Percentiles rank a stretch among this genome's conserved stretches.
Evolutionary conservation across 2,329 filamentous ascomycete genomes (phyloP).

Genomic region (Cyphellophora europaea): DNA sequence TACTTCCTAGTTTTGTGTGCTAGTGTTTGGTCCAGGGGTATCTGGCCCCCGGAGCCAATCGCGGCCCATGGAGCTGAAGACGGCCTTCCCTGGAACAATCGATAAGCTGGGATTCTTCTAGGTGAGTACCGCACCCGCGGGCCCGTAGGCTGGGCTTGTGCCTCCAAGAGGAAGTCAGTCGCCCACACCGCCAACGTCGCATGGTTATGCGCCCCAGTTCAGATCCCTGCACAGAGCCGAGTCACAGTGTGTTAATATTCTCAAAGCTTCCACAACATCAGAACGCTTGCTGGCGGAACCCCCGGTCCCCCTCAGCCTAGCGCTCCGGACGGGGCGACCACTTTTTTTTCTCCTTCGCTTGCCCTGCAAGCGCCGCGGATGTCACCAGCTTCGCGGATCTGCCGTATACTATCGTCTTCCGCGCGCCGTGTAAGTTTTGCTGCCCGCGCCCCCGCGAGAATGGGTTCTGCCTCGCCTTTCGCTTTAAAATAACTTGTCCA

Average conservation of each 20-base stretch:
- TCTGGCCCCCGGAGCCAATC: conserved; percentile 7
- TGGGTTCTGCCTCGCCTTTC: not conserved
- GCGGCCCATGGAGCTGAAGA: conserved; percentile 2
- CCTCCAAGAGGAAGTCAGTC: not conserved
- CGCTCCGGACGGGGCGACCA: conserved; percentile 12
- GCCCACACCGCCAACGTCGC: not conserved
- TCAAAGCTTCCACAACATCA: too few relatives aligned
- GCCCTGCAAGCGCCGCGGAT: conserved; percentile 14
- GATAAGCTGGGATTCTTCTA: conserved; percentile 2
- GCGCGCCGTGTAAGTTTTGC: conserved; percentile 14
- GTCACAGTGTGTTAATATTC: not conserved
- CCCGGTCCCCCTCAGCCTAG: conserved; percentile 14
- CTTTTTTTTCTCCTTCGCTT: conserved; percentile 12
- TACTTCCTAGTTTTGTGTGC: conserved; percentile 11
- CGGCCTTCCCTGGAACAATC: not conserved
- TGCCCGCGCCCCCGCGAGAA: conserved; percentile 2
- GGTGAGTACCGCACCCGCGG: conserved; percentile 14
- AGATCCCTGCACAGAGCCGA: not conserved
- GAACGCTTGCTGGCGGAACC: too few relatives aligned
- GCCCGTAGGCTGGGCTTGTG: conserved; percentile 9
- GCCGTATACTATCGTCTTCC: conserved; percentile 9
- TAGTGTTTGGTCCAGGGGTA: conserved; percentile 12
- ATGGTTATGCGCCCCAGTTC: not conserved
- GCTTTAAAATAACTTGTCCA: conserved; percentile 3
- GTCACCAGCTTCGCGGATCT: conserved; percentile 13